These are phyloP conservation scores for Trichoderma semiorbis DNA, from an alignment of 2,329 filamentous ascomycete species.

Conservation along the genomic window DNA sequence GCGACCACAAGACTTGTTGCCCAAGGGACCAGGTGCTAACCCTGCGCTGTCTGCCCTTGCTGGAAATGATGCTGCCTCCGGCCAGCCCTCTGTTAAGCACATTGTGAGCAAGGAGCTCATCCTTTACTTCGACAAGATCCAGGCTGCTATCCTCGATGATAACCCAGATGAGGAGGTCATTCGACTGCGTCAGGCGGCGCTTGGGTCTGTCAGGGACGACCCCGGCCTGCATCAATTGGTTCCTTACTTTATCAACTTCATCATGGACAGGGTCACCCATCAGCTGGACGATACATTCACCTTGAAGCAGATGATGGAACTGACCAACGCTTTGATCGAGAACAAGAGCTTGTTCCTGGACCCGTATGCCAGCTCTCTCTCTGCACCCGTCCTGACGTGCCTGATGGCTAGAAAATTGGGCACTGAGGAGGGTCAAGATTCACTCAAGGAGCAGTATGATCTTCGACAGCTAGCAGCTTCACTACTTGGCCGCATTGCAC, in stretches of 20 bases:
- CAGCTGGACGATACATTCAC: constrained; percentile 86
- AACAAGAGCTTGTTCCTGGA: constrained; percentile 75
- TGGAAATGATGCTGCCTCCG: constrained; percentile 76
- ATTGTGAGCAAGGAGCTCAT: constrained; percentile 94
- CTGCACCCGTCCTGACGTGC: constrained; percentile 87
- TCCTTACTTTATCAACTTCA: constrained; percentile 94
- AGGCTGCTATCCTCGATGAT: constrained; percentile 82
- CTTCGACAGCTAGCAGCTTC: constrained; percentile 82
- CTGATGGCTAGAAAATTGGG: constrained; percentile 77
- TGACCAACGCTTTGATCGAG: constrained; percentile 77
- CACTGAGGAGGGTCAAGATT: constrained; percentile 47
- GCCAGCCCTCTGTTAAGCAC: constrained; percentile 92
- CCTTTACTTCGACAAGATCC: constrained; percentile 95
- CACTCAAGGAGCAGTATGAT: constrained; percentile 64
- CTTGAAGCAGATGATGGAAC: constrained; percentile 86
- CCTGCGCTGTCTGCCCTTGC: constrained; percentile 76
- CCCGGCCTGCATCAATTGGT: constrained; percentile 92
- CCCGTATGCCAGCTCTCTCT: constrained; percentile 61
- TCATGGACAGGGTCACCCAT: constrained; percentile 94
- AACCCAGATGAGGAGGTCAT: constrained; percentile 73
- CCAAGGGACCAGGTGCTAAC: constrained; percentile 87
- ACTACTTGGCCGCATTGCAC: constrained; percentile 73
- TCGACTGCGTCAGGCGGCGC: constrained; percentile 73
- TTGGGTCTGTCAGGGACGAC: constrained; percentile 82
- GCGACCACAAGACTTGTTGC: constrained; percentile 76